These are phyloP conservation scores for Boletus speciosus DNA, from an alignment of 768 basidiomycete species.

Conservation along the genomic window DNA sequence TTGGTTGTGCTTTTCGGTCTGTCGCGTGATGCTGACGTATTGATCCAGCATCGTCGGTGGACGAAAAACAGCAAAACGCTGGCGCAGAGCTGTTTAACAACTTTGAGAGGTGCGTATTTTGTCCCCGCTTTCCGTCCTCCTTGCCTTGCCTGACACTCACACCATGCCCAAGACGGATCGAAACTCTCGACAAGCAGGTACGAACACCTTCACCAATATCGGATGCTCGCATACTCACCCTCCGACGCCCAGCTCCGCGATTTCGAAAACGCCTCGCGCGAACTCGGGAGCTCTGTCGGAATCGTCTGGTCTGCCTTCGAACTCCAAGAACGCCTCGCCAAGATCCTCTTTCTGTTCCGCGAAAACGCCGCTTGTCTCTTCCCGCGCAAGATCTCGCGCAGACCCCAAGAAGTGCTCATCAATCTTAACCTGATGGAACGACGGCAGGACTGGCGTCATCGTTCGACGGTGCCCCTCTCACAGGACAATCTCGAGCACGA, in stretches of 20 bases:
- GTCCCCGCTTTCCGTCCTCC: background rate
- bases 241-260: slow-evolving; percentile 40
- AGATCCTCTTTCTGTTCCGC: slow-evolving; percentile 48
- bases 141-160: background rate
- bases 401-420: slow-evolving; percentile 34
- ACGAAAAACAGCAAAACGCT: slow-evolving; percentile 46
- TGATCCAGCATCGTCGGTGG: slow-evolving; percentile 34
- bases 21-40: background rate
- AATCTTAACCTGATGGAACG: slow-evolving; percentile 31
- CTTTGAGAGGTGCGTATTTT: slow-evolving; percentile 39
- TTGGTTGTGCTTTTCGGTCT: background rate
- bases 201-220: background rate
- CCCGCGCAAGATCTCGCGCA: slow-evolving; percentile 41
- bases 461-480: slow-evolving; percentile 35
- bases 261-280: slow-evolving; percentile 52
- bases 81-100: slow-evolving; percentile 43
- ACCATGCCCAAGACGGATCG: slow-evolving; percentile 35
- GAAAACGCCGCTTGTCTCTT: slow-evolving; percentile 53
- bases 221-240: background rate
- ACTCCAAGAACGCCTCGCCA: slow-evolving; percentile 47
- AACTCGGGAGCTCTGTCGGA: slow-evolving; percentile 53
- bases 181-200: slow-evolving; percentile 47
- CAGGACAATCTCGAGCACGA: slow-evolving; percentile 43
- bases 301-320: slow-evolving; percentile 50
- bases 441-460: slow-evolving; percentile 30